These are phyloP conservation scores for Helotiales sp. DNA, from an alignment of 2,329 filamentous ascomycete genomes.

Conservation along the genomic window DNA sequence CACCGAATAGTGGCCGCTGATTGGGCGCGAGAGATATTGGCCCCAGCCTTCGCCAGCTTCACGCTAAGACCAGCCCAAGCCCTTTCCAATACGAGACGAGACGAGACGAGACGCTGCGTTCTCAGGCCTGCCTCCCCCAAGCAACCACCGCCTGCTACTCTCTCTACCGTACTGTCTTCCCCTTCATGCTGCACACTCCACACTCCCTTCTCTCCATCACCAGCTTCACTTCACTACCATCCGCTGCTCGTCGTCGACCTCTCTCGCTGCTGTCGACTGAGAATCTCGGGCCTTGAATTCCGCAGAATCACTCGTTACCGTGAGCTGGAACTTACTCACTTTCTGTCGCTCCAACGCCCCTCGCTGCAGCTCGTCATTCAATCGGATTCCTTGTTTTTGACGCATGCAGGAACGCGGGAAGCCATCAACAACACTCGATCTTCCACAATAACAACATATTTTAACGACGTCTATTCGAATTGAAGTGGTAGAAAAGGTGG, in stretches of 20 bases:
- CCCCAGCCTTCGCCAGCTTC: neutral
- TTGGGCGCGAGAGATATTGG: too few relatives aligned
- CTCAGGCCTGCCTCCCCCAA: neutral
- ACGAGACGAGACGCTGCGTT: neutral
- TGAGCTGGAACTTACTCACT: slow-evolving; percentile 30
- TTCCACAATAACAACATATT: neutral
- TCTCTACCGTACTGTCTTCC: neutral
- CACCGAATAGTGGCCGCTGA: neutral
- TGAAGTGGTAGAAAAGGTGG: neutral
- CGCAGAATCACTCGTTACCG: slow-evolving; percentile 28
- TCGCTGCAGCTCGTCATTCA: slow-evolving; percentile 19
- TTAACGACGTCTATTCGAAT: neutral
- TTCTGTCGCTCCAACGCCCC: slow-evolving; percentile 10
- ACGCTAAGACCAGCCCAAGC: neutral
- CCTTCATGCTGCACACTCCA: neutral
- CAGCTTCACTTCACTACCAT: slow-evolving; percentile 3
- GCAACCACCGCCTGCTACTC: slow-evolving; percentile 3
- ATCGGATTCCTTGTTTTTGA: slow-evolving; percentile 10
- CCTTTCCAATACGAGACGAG: neutral
- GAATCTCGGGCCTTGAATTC: slow-evolving; percentile 2
- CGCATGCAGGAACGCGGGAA: slow-evolving; percentile 9
- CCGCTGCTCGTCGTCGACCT: slow-evolving; percentile 6
- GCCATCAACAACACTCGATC: slow-evolving; percentile 5
- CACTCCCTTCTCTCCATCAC: neutral
- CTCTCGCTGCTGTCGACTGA: slow-evolving; percentile 17